Evolutionary conservation across 2,329 filamentous ascomycete species (phyloP).

Genomic region (Volutella citrinella): DNA sequence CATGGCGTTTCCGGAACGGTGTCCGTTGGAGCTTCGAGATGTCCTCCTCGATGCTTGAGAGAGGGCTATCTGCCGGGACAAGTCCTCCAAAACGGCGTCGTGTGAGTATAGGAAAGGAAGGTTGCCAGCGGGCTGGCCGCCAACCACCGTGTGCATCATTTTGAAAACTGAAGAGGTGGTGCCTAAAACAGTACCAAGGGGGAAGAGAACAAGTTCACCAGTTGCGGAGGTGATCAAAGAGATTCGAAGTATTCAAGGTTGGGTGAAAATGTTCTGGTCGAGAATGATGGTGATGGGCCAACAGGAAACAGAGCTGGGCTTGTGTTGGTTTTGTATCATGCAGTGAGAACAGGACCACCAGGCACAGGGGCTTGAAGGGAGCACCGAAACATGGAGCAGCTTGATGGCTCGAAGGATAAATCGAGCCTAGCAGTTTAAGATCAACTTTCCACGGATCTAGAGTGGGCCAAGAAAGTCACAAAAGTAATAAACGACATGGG

Average conservation of each 20-base stretch:
- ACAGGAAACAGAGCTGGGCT: conserved; percentile 20
- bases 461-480: conserved; percentile 32
- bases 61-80: conserved; percentile 48
- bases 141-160: conserved; percentile 32
- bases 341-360: too few species aligned
- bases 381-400: conserved; percentile 30
- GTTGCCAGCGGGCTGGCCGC: conserved; percentile 21
- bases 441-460: conserved; percentile 36
- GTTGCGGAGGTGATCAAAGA: too few species aligned
- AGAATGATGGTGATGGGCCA: conserved; percentile 3
- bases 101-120: conserved; percentile 25
- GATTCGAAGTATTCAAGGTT: too few species aligned
- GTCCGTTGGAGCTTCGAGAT: conserved; percentile 49
- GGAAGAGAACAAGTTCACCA: background rate
- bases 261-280: conserved; percentile 1
- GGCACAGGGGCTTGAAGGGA: conserved; percentile 28
- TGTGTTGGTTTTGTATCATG: conserved; percentile 31
- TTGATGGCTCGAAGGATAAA: conserved; percentile 36
- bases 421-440: conserved; percentile 33
- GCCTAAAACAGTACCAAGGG: background rate
- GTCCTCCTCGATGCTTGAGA: conserved; percentile 45
- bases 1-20: conserved; percentile 49
- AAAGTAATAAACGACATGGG: conserved; percentile 27
- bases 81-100: conserved; percentile 48
- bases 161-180: conserved; percentile 10